Conservation (phyloP, 306 rosid species). For the Castanospermum australe region DNA sequence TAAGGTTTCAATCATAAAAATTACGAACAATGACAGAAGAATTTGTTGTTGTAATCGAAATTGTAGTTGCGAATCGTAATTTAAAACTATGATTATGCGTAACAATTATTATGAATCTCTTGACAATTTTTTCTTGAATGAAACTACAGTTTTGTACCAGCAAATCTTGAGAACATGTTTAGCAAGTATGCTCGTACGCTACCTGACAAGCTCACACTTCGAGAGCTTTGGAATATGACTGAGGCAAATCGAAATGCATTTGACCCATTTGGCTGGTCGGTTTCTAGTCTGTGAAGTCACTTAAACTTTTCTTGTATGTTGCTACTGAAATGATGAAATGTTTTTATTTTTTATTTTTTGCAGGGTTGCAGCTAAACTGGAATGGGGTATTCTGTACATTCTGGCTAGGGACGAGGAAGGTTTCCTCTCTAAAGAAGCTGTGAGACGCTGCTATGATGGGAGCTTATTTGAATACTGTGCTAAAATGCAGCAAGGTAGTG, state of each 20-base stretch:
- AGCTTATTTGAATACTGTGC: conserved; percentile 87
- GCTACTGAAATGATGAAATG: neutral
- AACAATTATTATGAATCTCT: neutral
- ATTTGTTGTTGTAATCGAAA: no score
- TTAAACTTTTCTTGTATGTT: neutral
- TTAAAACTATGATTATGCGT: no score
- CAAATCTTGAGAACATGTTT: conserved; percentile 66
- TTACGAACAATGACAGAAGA: no score
- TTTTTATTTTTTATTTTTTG: neutral
- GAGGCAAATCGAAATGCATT: conserved; percentile 66
- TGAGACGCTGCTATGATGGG: conserved; percentile 74
- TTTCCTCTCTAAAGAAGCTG: conserved; percentile 72
- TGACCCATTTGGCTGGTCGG: conserved; percentile 74
- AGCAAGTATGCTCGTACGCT: conserved; percentile 65
- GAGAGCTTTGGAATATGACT: conserved; percentile 80
- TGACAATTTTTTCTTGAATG: neutral
- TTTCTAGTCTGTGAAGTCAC: neutral
- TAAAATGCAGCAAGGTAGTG: conserved; percentile 35
- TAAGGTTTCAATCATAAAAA: no score
- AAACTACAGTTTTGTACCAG: conserved; percentile 59
- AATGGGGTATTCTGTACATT: conserved; percentile 66
- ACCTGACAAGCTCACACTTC: conserved; percentile 64
- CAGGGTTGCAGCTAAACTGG: conserved; percentile 66
- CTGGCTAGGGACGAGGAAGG: conserved; percentile 84
- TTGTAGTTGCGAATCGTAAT: no score